Percentiles rank a stretch among this genome's conserved stretches.
Conservation (phyloP, 306 rosid species). For the Boehmeria nivea region DNA sequence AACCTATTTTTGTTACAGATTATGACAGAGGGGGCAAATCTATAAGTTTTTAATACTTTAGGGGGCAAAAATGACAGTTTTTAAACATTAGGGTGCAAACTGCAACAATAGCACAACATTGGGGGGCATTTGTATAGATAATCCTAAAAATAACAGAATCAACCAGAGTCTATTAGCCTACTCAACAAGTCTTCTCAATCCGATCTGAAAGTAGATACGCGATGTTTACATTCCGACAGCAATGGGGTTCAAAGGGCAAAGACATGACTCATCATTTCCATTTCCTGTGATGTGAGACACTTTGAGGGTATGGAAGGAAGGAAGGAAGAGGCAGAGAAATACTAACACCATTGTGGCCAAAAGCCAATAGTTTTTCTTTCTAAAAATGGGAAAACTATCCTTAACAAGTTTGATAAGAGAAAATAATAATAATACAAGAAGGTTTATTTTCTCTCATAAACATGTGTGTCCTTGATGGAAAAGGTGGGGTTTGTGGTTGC, state of each 20-base stretch:
- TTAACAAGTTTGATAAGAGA: constrained; percentile 29
- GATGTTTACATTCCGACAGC: constrained; percentile 46
- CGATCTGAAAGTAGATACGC: constrained; percentile 53
- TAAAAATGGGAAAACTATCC: constrained; percentile 46
- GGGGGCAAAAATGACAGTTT: no score
- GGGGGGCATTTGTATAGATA: no score
- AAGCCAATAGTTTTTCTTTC: no score
- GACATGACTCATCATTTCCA: constrained; percentile 23
- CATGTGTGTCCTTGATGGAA: constrained; percentile 42
- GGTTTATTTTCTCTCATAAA: no score
- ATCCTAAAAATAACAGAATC: constrained; percentile 38
- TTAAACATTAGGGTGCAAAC: no score
- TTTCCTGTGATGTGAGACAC: constrained; percentile 24
- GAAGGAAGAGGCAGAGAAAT: no score
- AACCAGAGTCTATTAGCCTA: constrained; percentile 7
- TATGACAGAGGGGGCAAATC: no score
- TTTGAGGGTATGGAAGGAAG: no score
- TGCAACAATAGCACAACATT: no score
- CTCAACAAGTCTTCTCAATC: constrained; percentile 43
- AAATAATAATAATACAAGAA: no score
- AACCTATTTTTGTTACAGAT: no score
- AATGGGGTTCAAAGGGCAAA: constrained; percentile 23
- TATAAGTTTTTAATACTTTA: no score
- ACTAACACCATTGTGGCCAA: constrained; percentile 17
- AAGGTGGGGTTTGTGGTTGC: constrained; percentile 39